Evolutionary conservation across 495 filamentous ascomycete genomes (phyloP).

Genomic region (Penicillium paxilli): DNA sequence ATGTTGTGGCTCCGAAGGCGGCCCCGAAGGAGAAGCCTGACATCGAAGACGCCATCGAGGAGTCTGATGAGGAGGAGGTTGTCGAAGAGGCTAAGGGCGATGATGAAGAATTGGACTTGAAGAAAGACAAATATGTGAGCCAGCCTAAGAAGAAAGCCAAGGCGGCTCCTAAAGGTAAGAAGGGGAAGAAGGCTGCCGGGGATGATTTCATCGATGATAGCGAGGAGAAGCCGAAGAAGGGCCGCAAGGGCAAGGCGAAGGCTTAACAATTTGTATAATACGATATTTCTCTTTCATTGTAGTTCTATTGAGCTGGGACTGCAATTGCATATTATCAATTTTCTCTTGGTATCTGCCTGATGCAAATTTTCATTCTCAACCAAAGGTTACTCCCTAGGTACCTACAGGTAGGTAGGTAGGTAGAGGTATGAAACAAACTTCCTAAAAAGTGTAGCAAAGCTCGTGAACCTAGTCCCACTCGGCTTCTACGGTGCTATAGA

Average conservation of each 20-base stretch:
- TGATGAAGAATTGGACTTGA: constrained; percentile 73
- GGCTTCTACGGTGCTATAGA: too few species aligned
- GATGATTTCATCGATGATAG: constrained; percentile 42
- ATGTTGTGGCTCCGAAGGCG: constrained; percentile 68
- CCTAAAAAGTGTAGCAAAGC: too few species aligned
- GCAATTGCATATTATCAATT: background rate
- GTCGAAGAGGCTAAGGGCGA: constrained; percentile 61
- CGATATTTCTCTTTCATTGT: background rate
- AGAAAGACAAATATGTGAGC: constrained; percentile 96
- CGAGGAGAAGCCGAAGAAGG: constrained; percentile 58
- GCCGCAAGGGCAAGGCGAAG: constrained; percentile 43
- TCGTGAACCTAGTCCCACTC: too few species aligned
- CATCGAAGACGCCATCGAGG: constrained; percentile 93
- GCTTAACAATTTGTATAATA: constrained; percentile 27
- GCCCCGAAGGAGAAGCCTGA: constrained; percentile 79
- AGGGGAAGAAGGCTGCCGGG: constrained; percentile 51
- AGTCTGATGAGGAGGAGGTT: constrained; percentile 73
- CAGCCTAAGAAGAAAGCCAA: constrained; percentile 82
- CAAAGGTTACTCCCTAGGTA: too few species aligned
- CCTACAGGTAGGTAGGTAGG: too few species aligned
- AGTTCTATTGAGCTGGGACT: background rate
- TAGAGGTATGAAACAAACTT: too few species aligned
- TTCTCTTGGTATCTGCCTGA: too few species aligned
- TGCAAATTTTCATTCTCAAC: too few species aligned
- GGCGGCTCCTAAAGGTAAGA: constrained; percentile 53